Base-by-base conservation (phyloP, 2,329 filamentous ascomycete genomes). In the Stemphylium beticola region DNA sequence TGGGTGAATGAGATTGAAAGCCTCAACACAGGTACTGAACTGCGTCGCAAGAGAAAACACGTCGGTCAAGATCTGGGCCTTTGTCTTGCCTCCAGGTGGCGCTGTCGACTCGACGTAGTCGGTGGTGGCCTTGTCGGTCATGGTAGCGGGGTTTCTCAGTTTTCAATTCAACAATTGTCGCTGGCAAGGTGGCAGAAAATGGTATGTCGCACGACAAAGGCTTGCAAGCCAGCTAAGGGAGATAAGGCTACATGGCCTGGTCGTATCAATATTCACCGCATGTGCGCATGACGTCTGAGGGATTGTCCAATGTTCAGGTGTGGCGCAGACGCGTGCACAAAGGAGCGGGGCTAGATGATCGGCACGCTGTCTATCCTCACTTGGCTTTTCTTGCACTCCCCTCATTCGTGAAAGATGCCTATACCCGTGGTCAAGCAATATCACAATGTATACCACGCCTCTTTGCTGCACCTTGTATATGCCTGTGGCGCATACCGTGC, bases 11-110 rank as follows among this genome's bases (percentile, higher is more conserved):
- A 78, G 70, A 33, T 77, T 77, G 67, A 81, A 80, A 20, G 76
- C 77, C 61, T 81, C 79, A 38, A 80, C 78, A 55, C 78, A 80
- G 40, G 74, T 76, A 64, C 77, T 78, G 73, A 81, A 81, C 29
- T 79, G 73, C 24, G 68, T 74, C 20, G 78, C 77, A 11, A 81
- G 74, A 6, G 75, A 74, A 43, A 77, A 67, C 34, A 78, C 77
- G 48, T 76, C 74, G 26, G 68, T 68, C 31, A 80, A 72, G 57
- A 71, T 64, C 56, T 75, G 56, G 18, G 66, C 69, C 50, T 69
- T 73, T 53, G 55, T 66, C 49, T 65, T 65, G 31, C 48, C 57
- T 33, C 47, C 47, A n/a, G 42, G 34, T 8, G 61, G 52, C 26
- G 51, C 51, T 41, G 63, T 59, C 45, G 56, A 58, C 48, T 66